These are phyloP conservation scores for Friedmanniomyces endolithicus DNA, from an alignment of 495 filamentous ascomycete genomes.

Conservation along the genomic window DNA sequence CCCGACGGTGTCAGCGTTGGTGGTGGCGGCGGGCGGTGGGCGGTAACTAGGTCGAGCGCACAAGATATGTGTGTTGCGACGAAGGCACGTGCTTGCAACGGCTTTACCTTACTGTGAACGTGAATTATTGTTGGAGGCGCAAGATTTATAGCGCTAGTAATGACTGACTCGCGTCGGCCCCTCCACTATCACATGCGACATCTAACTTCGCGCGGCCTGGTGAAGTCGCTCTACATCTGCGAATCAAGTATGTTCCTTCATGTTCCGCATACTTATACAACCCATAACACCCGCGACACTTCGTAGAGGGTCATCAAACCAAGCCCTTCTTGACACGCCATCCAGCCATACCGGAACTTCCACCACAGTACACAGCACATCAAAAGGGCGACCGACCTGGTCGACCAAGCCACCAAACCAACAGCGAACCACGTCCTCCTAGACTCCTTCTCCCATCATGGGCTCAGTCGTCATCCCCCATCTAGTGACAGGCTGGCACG, in stretches of 20 bases:
- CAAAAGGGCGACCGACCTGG: background rate
- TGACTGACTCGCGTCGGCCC: background rate
- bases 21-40: background rate
- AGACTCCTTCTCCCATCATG: slow-evolving; percentile 37
- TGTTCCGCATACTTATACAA: too few species aligned
- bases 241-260: too few species aligned
- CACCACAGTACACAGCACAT: background rate
- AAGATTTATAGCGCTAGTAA: background rate
- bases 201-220: too few species aligned
- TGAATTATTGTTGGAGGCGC: background rate
- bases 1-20: background rate
- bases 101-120: background rate
- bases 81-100: background rate
- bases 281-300: too few species aligned
- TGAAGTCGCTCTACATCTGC: too few species aligned
- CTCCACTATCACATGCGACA: too few species aligned
- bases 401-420: background rate
- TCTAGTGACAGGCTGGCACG: slow-evolving; percentile 86
- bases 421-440: background rate
- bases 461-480: slow-evolving; percentile 91
- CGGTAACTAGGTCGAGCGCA: too few species aligned
- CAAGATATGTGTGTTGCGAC: background rate
- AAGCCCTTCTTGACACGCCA: too few species aligned
- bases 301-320: too few species aligned
- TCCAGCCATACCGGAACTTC: background rate